Percentiles rank a stretch among this genome's conserved stretches.
Conservation (phyloP, 495 filamentous ascomycete species). For the Penicillium diatomitis region DNA sequence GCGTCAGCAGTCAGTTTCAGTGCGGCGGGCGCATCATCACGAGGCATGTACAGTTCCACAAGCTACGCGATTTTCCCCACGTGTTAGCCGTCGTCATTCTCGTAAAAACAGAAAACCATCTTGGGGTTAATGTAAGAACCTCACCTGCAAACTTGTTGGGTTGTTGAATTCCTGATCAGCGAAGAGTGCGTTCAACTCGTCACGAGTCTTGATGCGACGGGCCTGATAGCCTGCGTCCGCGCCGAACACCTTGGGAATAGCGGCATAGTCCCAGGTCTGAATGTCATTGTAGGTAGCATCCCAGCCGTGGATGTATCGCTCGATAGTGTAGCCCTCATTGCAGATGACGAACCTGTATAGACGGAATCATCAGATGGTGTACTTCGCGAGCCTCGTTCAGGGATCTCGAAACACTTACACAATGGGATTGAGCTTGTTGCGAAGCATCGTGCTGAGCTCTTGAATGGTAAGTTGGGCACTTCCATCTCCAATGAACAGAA, state of each 20-base stretch:
- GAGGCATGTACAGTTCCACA: conserved; percentile 81
- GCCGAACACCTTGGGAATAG: conserved; percentile 61
- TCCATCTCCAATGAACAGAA: conserved; percentile 85
- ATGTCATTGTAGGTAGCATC: conserved; percentile 75
- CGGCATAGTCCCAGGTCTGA: conserved; percentile 59
- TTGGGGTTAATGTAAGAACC: neutral
- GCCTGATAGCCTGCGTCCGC: conserved; percentile 50
- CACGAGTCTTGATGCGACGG: conserved; percentile 61
- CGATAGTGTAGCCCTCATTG: conserved; percentile 51
- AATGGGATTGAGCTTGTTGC: conserved; percentile 66
- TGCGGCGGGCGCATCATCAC: conserved; percentile 64
- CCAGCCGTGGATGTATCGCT: conserved; percentile 52
- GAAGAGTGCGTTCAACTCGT: conserved; percentile 61
- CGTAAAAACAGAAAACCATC: too few relatives aligned
- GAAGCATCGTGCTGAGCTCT: conserved; percentile 79
- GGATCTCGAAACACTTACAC: conserved; percentile 41
- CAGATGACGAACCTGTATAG: conserved; percentile 48
- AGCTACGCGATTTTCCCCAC: conserved; percentile 38
- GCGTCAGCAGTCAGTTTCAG: conserved; percentile 56
- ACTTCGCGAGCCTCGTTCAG: neutral
- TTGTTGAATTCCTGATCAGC: conserved; percentile 53
- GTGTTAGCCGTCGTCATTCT: too few relatives aligned
- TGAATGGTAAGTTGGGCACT: conserved; percentile 78
- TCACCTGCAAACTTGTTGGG: conserved; percentile 36
- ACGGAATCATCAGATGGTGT: neutral